Conservation (phyloP, 352 stramenopile species). For the Phytophthora vignae region DNA sequence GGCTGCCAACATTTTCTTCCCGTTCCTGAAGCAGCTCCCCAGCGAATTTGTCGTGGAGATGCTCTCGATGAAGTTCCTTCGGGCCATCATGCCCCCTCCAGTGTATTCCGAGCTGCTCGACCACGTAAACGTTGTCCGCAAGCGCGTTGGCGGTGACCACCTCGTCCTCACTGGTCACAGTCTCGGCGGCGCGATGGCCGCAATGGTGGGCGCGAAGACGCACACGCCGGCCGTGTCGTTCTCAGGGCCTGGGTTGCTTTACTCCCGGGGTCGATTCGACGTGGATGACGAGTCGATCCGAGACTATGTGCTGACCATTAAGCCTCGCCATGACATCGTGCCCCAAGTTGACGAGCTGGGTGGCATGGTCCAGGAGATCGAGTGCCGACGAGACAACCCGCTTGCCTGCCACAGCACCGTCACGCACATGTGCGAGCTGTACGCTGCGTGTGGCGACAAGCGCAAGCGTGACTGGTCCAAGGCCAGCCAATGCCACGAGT, state of each 20-base stretch:
- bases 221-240: conserved; percentile 85
- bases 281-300: conserved; percentile 75
- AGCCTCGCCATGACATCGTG: conserved; percentile 80
- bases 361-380: conserved; percentile 90
- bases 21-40: conserved; percentile 88
- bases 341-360: conserved; percentile 83
- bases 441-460: conserved; percentile 81
- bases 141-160: conserved; percentile 68
- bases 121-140: conserved; percentile 64
- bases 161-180: conserved; percentile 87
- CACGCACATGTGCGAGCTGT: conserved; percentile 88
- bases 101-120: conserved; percentile 80
- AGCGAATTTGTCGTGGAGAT: conserved; percentile 82
- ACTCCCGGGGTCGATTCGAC: conserved; percentile 81
- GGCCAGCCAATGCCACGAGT: conserved; percentile 72
- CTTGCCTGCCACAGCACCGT: conserved; percentile 86
- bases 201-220: conserved; percentile 86
- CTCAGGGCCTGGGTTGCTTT: conserved; percentile 81
- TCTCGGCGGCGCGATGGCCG: conserved; percentile 86
- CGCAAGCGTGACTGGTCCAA: conserved; percentile 83
- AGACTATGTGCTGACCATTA: conserved; percentile 90
- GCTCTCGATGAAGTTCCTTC: conserved; percentile 82
- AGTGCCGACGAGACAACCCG: conserved; percentile 80
- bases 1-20: conserved; percentile 84
- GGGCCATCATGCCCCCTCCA: conserved; percentile 74